These are phyloP conservation scores for Trametes gibbosa DNA, from an alignment of 768 basidiomycete genomes.

Conservation along the genomic window DNA sequence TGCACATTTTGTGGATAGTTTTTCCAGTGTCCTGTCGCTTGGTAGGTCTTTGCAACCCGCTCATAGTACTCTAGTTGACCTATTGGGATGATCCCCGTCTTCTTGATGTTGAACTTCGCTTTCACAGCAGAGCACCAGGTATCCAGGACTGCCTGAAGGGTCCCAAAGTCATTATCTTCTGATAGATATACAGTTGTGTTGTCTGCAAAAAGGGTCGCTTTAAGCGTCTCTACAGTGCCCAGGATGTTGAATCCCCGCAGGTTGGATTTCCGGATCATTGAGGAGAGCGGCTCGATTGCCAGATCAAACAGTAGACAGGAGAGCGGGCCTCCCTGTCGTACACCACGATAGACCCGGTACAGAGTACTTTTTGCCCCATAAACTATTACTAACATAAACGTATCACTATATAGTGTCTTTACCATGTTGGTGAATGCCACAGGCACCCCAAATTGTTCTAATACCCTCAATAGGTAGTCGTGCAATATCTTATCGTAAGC, in stretches of 20 bases:
- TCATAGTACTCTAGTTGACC: neutral
- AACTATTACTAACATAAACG: neutral
- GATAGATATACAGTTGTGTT: no score
- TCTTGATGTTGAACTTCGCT: neutral
- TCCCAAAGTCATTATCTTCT: neutral
- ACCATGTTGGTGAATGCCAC: constrained; percentile 23
- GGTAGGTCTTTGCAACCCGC: neutral
- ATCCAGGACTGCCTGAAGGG: neutral
- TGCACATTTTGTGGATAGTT: neutral
- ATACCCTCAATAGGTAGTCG: constrained; percentile 16
- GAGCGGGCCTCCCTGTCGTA: neutral
- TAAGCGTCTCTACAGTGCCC: neutral
- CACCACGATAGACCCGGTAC: neutral
- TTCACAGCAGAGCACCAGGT: neutral
- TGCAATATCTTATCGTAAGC: constrained; percentile 23
- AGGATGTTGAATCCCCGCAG: neutral
- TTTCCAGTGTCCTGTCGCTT: neutral
- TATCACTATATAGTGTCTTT: neutral
- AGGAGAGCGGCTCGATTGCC: neutral
- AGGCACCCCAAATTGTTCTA: constrained; percentile 8
- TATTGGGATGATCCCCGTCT: neutral
- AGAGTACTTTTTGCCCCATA: neutral
- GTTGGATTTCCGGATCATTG: neutral
- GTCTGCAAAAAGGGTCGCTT: neutral
- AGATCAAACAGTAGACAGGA: no score